A percentile compares a stretch with the other conserved stretches of the same genome.
Conservation (phyloP, 441 rosid genomes). For the Gossypium gossypioides region DNA sequence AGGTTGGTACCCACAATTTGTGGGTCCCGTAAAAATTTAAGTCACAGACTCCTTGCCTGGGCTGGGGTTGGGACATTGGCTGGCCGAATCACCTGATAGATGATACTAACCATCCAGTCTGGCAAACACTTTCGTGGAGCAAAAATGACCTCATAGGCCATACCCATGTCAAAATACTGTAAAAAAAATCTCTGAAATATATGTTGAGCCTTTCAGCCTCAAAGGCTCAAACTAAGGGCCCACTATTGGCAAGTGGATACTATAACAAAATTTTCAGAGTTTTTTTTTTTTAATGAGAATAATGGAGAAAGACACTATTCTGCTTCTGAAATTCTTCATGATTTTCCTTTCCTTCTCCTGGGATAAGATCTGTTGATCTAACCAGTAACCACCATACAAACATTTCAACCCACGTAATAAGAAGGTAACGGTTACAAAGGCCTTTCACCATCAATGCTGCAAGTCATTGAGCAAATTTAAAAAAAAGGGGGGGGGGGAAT, state of each 20-base stretch:
- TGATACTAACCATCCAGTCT: conserved; percentile 12
- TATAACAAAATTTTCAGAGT: not conserved
- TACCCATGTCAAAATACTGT: not conserved
- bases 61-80: not conserved
- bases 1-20: conserved; percentile 8
- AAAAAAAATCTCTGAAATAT: not conserved
- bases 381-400: not conserved
- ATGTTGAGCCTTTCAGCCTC: not conserved
- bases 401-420: not conserved
- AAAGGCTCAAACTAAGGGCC: not conserved
- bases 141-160: not conserved
- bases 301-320: not conserved
- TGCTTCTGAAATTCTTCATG: not conserved
- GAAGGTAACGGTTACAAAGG: not conserved
- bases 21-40: conserved; percentile 15
- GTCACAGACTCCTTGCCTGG: not conserved
- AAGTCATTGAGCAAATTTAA: not conserved
- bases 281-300: not conserved
- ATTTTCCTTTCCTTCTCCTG: not conserved
- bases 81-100: not conserved
- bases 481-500: not conserved
- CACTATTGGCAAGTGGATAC: not conserved
- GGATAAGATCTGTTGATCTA: not conserved
- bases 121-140: conserved; percentile 14
- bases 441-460: not conserved